Conservation (phyloP, 805 yeast species). For the Blastobotrys robertii region DNA sequence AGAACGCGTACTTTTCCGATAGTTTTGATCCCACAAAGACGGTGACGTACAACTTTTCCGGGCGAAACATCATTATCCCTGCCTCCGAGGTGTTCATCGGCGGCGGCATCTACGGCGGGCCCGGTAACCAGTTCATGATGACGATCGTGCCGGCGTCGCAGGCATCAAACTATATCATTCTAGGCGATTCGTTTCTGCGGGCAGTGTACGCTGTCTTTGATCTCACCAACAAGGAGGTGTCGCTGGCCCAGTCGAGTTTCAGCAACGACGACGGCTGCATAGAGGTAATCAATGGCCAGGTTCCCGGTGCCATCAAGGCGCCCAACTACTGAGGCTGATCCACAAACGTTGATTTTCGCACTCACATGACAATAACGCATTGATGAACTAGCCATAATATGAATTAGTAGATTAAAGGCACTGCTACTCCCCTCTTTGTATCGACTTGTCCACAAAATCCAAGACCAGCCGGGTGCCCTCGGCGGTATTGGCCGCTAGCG, state of each 20-base stretch:
- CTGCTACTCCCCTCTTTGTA: too few species aligned
- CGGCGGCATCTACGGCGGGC: constrained; percentile 18
- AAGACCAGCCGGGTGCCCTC: neutral
- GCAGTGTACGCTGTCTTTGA: constrained; percentile 61
- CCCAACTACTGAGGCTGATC: constrained; percentile 1
- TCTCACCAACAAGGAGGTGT: constrained; percentile 44
- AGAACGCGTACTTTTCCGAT: constrained; percentile 1
- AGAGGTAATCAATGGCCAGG: constrained; percentile 6
- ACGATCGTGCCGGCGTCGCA: constrained; percentile 20
- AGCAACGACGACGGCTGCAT: constrained; percentile 13
- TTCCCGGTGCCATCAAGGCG: constrained; percentile 11
- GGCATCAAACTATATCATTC: constrained; percentile 22
- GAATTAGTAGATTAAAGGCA: too few species aligned
- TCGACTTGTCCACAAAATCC: neutral
- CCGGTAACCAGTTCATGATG: constrained; percentile 19
- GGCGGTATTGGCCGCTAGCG: neutral
- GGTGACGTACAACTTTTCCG: constrained; percentile 17
- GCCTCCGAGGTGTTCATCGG: constrained; percentile 18
- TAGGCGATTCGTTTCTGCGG: constrained; percentile 58
- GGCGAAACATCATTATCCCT: constrained; percentile 20
- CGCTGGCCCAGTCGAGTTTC: constrained; percentile 41
- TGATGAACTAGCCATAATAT: neutral
- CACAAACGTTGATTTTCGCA: neutral
- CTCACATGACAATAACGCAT: neutral
- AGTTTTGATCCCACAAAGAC: neutral